phyloP scores from a whole-genome alignment of 2,329 filamentous ascomycete genomes.

The Truncatella angustata region DNA sequence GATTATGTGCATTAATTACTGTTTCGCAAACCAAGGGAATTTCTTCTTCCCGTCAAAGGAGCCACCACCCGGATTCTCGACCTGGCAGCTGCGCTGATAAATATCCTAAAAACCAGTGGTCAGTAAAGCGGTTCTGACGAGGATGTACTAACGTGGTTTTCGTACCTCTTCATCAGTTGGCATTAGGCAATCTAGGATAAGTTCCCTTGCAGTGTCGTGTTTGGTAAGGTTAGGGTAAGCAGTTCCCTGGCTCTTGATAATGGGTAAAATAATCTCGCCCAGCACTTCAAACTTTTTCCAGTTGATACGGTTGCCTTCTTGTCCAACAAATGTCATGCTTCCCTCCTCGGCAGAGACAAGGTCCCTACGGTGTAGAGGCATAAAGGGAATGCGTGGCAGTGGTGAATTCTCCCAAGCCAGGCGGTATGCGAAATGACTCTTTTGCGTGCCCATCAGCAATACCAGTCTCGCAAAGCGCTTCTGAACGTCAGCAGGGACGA shows the following conservation, averaged over 20 bases:
- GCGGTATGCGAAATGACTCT: constrained; percentile 93
- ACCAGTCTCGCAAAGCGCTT: constrained; percentile 87
- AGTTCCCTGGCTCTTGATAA: constrained; percentile 87
- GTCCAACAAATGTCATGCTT: constrained; percentile 82
- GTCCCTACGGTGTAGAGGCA: constrained; percentile 85
- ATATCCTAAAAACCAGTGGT: constrained; percentile 48
- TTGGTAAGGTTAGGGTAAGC: constrained; percentile 72
- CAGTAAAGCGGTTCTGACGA: not conserved
- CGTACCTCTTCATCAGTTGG: constrained; percentile 84
- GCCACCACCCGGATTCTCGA: constrained; percentile 51
- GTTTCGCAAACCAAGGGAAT: constrained; percentile 63
- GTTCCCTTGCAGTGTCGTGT: constrained; percentile 67
- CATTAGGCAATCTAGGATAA: constrained; percentile 81
- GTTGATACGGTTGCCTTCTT: constrained; percentile 74
- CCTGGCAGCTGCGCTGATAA: constrained; percentile 59
- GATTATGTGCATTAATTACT: not conserved
- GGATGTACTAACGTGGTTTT: constrained; percentile 13
- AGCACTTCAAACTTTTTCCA: constrained; percentile 99
- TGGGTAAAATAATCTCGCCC: constrained; percentile 83
- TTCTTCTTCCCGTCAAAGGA: constrained; percentile 59
- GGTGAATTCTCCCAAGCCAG: constrained; percentile 96
- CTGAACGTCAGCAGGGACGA: constrained; percentile 69
- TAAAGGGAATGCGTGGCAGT: constrained; percentile 85
- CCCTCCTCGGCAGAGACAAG: constrained; percentile 90
- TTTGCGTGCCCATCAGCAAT: constrained; percentile 89